Evolutionary conservation across 257 asterid species (phyloP).

Genomic region (Solanum chaucha): DNA sequence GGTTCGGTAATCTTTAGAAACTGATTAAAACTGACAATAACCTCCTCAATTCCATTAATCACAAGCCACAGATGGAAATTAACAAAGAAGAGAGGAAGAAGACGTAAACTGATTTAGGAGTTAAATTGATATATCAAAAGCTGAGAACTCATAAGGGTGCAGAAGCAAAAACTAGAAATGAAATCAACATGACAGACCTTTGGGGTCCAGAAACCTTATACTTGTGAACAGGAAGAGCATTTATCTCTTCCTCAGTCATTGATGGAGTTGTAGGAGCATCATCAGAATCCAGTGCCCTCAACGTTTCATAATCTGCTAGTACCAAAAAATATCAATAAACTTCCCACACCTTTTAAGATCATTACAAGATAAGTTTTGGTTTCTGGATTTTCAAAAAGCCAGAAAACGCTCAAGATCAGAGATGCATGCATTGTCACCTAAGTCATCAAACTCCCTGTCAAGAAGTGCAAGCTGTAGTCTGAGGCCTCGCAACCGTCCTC

Average conservation of each 20-base stretch:
- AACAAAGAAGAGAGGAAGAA: background rate
- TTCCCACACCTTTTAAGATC: background rate
- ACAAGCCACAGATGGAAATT: background rate
- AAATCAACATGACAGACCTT: constrained; percentile 36
- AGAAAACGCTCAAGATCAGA: background rate
- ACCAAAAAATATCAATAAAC: constrained; percentile 3
- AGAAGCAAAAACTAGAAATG: background rate
- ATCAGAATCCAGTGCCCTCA: constrained; percentile 89
- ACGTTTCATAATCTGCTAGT: constrained; percentile 77
- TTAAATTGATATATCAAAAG: background rate
- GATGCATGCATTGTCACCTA: constrained; percentile 35
- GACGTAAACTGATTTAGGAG: background rate
- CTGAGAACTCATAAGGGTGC: background rate
- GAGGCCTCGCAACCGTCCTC: constrained; percentile 96
- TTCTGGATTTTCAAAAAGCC: background rate
- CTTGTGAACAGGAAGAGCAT: constrained; percentile 94
- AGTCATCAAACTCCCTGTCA: constrained; percentile 93
- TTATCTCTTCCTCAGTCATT: constrained; percentile 94
- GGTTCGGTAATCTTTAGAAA: background rate
- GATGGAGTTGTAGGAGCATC: constrained; percentile 70
- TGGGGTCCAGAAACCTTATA: constrained; percentile 67
- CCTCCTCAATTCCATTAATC: background rate
- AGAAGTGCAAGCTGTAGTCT: constrained; percentile 99
- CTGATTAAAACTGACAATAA: background rate
- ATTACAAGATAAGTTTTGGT: background rate